A percentile compares a stretch with the other conserved stretches of the same genome.
Conservation (phyloP, 192 early-diverging fungal species). For the Umbelopsis sp. region DNA sequence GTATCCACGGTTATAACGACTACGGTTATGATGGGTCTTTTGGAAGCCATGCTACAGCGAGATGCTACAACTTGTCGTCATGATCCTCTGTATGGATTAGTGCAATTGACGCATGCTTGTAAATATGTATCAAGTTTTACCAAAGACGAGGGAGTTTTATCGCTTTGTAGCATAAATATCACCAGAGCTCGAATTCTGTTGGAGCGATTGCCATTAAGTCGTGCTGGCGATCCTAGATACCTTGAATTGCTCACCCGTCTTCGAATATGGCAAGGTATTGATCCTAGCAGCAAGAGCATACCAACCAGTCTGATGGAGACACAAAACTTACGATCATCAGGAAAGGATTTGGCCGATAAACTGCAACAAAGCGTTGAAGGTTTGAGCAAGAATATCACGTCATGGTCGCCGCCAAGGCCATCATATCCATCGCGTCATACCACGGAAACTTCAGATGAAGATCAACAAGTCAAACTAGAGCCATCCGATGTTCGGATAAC, state of each 20-base stretch:
- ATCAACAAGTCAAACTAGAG: slow-evolving; percentile 13
- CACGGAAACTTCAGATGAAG: neutral
- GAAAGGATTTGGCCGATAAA: neutral
- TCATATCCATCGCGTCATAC: neutral
- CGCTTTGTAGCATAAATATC: neutral
- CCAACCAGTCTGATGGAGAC: neutral
- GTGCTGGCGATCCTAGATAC: neutral
- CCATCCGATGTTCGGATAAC: neutral
- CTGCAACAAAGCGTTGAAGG: neutral
- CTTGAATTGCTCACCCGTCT: neutral
- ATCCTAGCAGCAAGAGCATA: neutral
- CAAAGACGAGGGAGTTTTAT: neutral
- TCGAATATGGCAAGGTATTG: neutral
- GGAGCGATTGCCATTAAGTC: neutral
- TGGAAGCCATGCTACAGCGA: neutral
- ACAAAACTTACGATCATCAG: neutral
- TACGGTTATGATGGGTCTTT: neutral
- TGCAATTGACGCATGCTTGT: neutral
- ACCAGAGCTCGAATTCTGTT: neutral
- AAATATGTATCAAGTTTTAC: neutral
- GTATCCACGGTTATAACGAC: neutral
- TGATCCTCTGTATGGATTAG: neutral
- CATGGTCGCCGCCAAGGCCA: slow-evolving; percentile 6
- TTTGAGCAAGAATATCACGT: neutral
- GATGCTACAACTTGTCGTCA: neutral